phyloP scores from a whole-genome alignment of 805 yeast species.

The Saturnispora kantuleensis region DNA sequence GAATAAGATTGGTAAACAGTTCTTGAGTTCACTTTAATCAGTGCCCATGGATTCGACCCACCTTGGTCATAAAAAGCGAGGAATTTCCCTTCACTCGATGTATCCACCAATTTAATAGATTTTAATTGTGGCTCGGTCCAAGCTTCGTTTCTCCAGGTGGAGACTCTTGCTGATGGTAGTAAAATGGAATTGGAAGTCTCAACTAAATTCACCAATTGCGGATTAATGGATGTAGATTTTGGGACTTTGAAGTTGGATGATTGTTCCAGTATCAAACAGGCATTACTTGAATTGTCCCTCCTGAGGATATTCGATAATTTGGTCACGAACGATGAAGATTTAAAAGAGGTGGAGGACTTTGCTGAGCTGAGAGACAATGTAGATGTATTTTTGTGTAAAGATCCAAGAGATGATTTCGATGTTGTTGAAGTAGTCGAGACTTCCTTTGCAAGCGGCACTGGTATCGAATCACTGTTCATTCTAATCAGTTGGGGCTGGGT shows the following conservation, averaged over 20 bases:
- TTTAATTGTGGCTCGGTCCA: conserved; percentile 19
- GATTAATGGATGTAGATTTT: too few relatives aligned
- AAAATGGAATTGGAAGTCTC: not conserved
- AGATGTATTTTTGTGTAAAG: not conserved
- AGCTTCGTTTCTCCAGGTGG: conserved; percentile 19
- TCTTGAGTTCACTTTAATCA: conserved; percentile 3
- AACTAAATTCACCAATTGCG: not conserved
- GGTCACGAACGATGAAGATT: conserved; percentile 22
- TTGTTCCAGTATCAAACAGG: conserved; percentile 5
- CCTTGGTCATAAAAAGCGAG: not conserved
- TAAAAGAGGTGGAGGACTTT: conserved; percentile 6
- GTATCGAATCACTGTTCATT: not conserved
- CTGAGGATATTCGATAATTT: conserved; percentile 10
- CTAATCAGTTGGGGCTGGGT: not conserved
- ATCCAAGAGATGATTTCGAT: not conserved
- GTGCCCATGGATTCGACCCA: not conserved
- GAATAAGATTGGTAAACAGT: conserved; percentile 9
- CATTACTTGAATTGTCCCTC: conserved; percentile 3
- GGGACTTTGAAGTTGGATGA: not conserved
- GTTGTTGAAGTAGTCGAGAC: not conserved
- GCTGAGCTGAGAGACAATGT: not conserved
- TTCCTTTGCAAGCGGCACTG: not conserved
- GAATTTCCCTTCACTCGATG: not conserved
- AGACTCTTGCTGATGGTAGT: conserved; percentile 18
- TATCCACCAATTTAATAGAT: not conserved